Evolutionary conservation across 1,139 yeast genomes (phyloP).

Genomic region (Yamadazyma dendronema): DNA sequence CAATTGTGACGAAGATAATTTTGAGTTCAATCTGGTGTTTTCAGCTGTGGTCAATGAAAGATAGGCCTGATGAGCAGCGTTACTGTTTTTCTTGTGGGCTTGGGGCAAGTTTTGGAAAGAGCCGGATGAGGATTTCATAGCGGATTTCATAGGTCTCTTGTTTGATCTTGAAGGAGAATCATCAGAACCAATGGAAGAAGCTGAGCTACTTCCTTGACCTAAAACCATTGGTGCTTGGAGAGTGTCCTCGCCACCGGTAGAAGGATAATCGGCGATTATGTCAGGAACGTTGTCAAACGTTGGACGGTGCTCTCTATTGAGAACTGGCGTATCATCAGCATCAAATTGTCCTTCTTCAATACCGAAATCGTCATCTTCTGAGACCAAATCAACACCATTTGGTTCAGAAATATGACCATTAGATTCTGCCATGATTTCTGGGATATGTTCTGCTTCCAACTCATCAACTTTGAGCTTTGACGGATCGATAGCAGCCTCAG

Average conservation of each 20-base stretch:
- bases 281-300: slow-evolving; percentile 32
- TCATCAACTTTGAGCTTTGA: slow-evolving; percentile 24
- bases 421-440: slow-evolving; percentile 2
- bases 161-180: slow-evolving; percentile 14
- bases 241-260: not conserved
- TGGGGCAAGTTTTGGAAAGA: slow-evolving; percentile 19
- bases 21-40: slow-evolving; percentile 70
- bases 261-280: slow-evolving; percentile 21
- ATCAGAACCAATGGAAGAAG: slow-evolving; percentile 30
- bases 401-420: slow-evolving; percentile 1
- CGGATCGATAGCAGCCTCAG: slow-evolving; percentile 18
- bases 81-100: slow-evolving; percentile 3
- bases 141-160: slow-evolving; percentile 57
- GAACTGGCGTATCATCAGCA: slow-evolving; percentile 20
- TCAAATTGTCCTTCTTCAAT: slow-evolving; percentile 18
- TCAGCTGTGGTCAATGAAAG: slow-evolving; percentile 72
- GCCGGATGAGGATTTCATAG: slow-evolving; percentile 50
- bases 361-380: slow-evolving; percentile 17
- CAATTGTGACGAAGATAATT: slow-evolving; percentile 44
- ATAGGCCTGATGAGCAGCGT: slow-evolving; percentile 60
- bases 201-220: slow-evolving; percentile 22
- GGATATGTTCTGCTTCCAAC: slow-evolving; percentile 15
- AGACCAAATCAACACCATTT: not conserved
- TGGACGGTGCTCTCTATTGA: slow-evolving; percentile 31
- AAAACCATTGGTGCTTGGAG: slow-evolving; percentile 10